Conservation (phyloP, 371 early-diverging fungal species). For the Gilbertella persicaria region DNA sequence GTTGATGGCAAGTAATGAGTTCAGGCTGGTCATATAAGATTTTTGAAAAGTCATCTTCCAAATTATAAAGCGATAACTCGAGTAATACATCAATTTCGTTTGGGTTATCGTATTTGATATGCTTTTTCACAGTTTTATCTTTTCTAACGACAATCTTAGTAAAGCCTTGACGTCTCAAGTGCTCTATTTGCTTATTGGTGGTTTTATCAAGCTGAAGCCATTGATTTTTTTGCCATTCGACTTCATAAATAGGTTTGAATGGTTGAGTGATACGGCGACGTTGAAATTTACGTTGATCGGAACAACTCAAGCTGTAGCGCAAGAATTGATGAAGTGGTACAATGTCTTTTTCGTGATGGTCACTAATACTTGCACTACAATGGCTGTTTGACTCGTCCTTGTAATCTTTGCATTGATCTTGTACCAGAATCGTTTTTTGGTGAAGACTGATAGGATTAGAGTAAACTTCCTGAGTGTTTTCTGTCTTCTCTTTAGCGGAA, state of each 20-base stretch:
- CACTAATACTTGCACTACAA: background rate
- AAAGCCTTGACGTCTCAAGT: constrained; percentile 10
- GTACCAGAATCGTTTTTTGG: background rate
- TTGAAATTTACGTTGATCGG: constrained; percentile 14
- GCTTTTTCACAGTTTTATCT: constrained; percentile 13
- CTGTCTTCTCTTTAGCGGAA: too few species aligned
- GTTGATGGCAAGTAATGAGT: constrained; percentile 13
- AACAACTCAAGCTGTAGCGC: constrained; percentile 18
- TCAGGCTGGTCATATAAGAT: background rate
- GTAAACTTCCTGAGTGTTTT: too few species aligned
- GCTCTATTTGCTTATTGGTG: constrained; percentile 20
- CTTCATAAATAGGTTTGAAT: constrained; percentile 14
- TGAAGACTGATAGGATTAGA: too few species aligned
- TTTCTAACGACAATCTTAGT: constrained; percentile 14
- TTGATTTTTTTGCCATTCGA: constrained; percentile 26
- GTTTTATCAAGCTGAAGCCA: constrained; percentile 18
- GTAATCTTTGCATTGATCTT: background rate
- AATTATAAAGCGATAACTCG: constrained; percentile 2
- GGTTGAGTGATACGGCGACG: constrained; percentile 11
- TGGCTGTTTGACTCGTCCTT: background rate
- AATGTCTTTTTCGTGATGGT: background rate
- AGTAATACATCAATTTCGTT: constrained; percentile 13
- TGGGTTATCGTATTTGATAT: constrained; percentile 14
- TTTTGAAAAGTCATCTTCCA: background rate
- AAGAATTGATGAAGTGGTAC: constrained; percentile 20